A percentile compares a stretch with the other conserved stretches of the same genome.
phyloP scores from a whole-genome alignment of 2,329 filamentous ascomycete genomes.

The Grosmannia huntii region DNA sequence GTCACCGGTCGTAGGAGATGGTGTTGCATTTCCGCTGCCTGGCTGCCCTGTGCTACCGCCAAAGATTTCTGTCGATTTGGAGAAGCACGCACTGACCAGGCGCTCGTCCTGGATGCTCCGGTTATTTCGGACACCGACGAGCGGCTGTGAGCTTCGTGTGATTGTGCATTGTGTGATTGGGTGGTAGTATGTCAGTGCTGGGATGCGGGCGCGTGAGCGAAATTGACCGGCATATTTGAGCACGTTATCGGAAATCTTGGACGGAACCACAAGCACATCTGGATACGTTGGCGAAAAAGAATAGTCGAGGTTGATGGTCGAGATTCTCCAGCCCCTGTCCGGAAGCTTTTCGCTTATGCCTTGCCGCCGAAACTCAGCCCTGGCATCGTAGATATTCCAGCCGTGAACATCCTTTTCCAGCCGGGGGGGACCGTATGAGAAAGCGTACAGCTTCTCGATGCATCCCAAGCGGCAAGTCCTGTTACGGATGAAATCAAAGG shows the following conservation, averaged over 20 bases:
- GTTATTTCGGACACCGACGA: slow-evolving; percentile 75
- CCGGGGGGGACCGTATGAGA: slow-evolving; percentile 64
- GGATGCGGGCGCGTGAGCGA: slow-evolving; percentile 79
- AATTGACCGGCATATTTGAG: slow-evolving; percentile 87
- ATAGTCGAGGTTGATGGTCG: slow-evolving; percentile 81
- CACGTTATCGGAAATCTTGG: slow-evolving; percentile 88
- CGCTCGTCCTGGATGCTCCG: slow-evolving; percentile 94
- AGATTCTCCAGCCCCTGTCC: slow-evolving; percentile 77
- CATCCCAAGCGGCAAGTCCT: slow-evolving; percentile 72
- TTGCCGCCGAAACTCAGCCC: slow-evolving; percentile 73
- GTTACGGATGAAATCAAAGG: slow-evolving; percentile 73
- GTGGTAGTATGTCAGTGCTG: slow-evolving; percentile 86
- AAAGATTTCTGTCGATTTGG: slow-evolving; percentile 42
- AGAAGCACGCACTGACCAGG: slow-evolving; percentile 84
- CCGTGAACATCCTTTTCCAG: slow-evolving; percentile 64
- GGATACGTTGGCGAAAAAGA: slow-evolving; percentile 89
- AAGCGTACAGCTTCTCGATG: slow-evolving; percentile 85
- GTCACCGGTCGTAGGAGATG: not conserved
- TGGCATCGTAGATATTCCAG: slow-evolving; percentile 76
- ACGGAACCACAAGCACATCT: slow-evolving; percentile 69
- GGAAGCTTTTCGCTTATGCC: slow-evolving; percentile 73
- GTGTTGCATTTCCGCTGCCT: not conserved
- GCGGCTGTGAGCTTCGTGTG: slow-evolving; percentile 83
- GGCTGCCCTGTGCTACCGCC: slow-evolving; percentile 14
- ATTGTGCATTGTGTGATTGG: slow-evolving; percentile 95